phyloP scores from a whole-genome alignment of 2,329 filamentous ascomycete genomes.

The Colletotrichum sp. region DNA sequence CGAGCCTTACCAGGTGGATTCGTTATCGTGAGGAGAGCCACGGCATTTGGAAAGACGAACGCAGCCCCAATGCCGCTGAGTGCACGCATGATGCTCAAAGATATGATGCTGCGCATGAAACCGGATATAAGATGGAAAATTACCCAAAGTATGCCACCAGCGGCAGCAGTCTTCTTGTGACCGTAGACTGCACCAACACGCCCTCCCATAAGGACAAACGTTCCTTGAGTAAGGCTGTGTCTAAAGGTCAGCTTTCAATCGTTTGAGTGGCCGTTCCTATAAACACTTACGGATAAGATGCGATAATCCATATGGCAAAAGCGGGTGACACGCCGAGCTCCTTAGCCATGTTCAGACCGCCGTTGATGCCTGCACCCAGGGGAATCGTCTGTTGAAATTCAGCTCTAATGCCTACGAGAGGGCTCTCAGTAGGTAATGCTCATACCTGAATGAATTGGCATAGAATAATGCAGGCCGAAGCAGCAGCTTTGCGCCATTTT shows the following conservation, averaged over 20 bases:
- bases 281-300: neutral
- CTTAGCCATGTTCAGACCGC: neutral
- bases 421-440: no score
- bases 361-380: neutral
- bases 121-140: neutral
- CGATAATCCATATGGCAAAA: neutral
- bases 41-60: neutral
- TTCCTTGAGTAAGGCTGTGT: neutral
- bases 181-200: neutral
- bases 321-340: neutral
- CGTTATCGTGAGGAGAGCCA: neutral
- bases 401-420: neutral
- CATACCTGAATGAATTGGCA: neutral
- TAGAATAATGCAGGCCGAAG: neutral
- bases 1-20: neutral
- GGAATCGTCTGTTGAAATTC: neutral
- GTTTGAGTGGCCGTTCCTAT: accelerated
- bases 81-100: neutral
- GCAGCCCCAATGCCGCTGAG: neutral
- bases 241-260: no score
- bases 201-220: neutral
- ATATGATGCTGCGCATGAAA: neutral
- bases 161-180: neutral
- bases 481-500: neutral
- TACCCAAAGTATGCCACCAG: neutral